These are phyloP conservation scores for Verbascum thapsus DNA, from an alignment of 257 asterid genomes.

Conservation along the genomic window DNA sequence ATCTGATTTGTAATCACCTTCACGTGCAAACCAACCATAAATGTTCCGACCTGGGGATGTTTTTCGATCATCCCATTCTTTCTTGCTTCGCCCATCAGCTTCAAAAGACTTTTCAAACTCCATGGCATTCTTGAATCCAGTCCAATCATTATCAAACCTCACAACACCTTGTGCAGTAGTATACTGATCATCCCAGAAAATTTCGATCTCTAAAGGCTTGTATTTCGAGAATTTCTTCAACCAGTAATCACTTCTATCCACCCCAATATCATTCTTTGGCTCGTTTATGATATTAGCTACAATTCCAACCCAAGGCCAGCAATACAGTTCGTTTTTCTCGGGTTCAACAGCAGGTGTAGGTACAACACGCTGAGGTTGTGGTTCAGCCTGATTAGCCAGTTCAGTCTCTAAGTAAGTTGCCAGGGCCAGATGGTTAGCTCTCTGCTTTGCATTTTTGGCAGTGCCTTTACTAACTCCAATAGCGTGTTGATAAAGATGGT, in stretches of 20 bases:
- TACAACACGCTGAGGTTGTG: constrained; percentile 45
- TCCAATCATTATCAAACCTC: constrained; percentile 61
- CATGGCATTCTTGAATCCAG: constrained; percentile 60
- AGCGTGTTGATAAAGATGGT: constrained; percentile 85
- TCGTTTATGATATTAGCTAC: constrained; percentile 52
- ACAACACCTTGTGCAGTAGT: constrained; percentile 44
- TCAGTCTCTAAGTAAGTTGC: constrained; percentile 58
- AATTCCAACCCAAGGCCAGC: constrained; percentile 90
- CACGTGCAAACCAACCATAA: constrained; percentile 73
- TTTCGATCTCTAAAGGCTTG: constrained; percentile 47
- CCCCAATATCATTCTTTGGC: constrained; percentile 31
- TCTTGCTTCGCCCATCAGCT: constrained; percentile 46
- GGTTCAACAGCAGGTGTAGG: constrained; percentile 41
- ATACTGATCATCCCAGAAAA: constrained; percentile 46
- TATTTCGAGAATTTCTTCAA: constrained; percentile 47
- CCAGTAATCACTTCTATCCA: constrained; percentile 43
- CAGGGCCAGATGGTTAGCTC: constrained; percentile 81
- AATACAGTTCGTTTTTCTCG: constrained; percentile 55
- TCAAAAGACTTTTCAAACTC: constrained; percentile 65
- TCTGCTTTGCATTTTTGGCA: constrained; percentile 62
- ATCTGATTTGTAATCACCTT: constrained; percentile 54
- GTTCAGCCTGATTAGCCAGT: constrained; percentile 54
- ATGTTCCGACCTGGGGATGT: constrained; percentile 4
- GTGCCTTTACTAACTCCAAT: constrained; percentile 79
- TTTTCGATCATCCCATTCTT: constrained; percentile 46